Evolutionary conservation across 768 basidiomycete genomes (phyloP).

Genomic region (Tricholoma matsutake): DNA sequence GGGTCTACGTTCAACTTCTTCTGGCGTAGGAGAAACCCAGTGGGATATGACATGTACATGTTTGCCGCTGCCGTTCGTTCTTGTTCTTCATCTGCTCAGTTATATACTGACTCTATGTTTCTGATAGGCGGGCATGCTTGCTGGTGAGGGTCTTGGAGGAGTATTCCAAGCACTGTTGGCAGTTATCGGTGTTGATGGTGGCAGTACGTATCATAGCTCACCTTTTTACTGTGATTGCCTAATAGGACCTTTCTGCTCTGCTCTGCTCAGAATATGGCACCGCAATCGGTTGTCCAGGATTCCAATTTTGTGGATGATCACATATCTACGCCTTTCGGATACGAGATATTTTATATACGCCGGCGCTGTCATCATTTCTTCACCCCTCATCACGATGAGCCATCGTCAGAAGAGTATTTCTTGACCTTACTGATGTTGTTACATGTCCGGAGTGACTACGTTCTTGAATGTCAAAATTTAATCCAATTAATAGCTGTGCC

Average conservation of each 20-base stretch:
- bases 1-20: conserved; percentile 46
- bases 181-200: conserved; percentile 48
- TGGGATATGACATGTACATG: conserved; percentile 53
- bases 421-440: background rate
- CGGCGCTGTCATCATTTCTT: background rate
- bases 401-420: no score
- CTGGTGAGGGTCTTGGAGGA: conserved; percentile 61
- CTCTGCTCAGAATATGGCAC: conserved; percentile 39
- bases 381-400: no score
- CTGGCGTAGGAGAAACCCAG: conserved; percentile 46
- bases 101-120: background rate
- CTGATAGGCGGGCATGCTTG: conserved; percentile 44
- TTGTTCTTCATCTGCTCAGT: background rate
- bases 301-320: conserved; percentile 48
- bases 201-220: conserved; percentile 29
- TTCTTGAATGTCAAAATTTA: no score
- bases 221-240: background rate
- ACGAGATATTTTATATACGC: background rate
- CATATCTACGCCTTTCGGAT: background rate
- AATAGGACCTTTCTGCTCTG: background rate
- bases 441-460: no score
- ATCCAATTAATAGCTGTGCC: no score
- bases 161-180: conserved; percentile 57
- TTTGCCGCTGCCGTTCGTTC: conserved; percentile 45
- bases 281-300: conserved; percentile 50